A percentile compares a stretch with the other conserved stretches of the same genome.
These are phyloP conservation scores for Penicillium flavigenum DNA, from an alignment of 495 filamentous ascomycete genomes.

Conservation along the genomic window DNA sequence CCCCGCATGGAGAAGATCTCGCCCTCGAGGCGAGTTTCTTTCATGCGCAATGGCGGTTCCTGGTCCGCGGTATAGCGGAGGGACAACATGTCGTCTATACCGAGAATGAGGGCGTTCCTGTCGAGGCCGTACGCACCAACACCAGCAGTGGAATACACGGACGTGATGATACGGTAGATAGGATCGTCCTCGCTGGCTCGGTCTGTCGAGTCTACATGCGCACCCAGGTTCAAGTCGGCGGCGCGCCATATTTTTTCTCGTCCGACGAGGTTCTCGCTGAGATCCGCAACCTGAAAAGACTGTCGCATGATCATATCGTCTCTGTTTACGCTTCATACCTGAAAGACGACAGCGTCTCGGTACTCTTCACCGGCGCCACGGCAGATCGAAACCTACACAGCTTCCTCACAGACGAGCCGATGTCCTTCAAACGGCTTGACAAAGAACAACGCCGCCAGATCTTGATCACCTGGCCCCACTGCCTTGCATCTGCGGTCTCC, in stretches of 20 bases:
- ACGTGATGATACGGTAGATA: slow-evolving; percentile 58
- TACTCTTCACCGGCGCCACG: slow-evolving; percentile 70
- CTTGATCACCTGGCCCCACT: slow-evolving; percentile 84
- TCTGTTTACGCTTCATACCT: slow-evolving; percentile 80
- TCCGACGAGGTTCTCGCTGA: slow-evolving; percentile 68
- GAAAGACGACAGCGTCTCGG: slow-evolving; percentile 67
- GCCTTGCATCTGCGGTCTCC: slow-evolving; percentile 72
- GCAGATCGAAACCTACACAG: slow-evolving; percentile 71
- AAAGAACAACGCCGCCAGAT: slow-evolving; percentile 69
- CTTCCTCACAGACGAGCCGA: slow-evolving; percentile 69
- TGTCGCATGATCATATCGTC: slow-evolving; percentile 79
- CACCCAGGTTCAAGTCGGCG: slow-evolving; percentile 66
- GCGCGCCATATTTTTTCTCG: slow-evolving; percentile 56
- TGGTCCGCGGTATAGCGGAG: slow-evolving; percentile 67
- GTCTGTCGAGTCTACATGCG: slow-evolving; percentile 59
- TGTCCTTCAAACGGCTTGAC: slow-evolving; percentile 64
- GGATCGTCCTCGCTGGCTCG: slow-evolving; percentile 56
- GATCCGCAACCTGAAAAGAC: slow-evolving; percentile 57
- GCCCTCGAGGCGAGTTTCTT: slow-evolving; percentile 73
- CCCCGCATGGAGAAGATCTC: slow-evolving; percentile 53
- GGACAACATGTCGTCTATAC: slow-evolving; percentile 73
- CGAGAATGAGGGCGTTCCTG: slow-evolving; percentile 74
- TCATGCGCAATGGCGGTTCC: slow-evolving; percentile 75
- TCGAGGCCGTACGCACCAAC: slow-evolving; percentile 64
- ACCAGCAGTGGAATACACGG: slow-evolving; percentile 46